Base-by-base conservation (phyloP, 345 rosid genomes). In the Ceriops tagal region DNA sequence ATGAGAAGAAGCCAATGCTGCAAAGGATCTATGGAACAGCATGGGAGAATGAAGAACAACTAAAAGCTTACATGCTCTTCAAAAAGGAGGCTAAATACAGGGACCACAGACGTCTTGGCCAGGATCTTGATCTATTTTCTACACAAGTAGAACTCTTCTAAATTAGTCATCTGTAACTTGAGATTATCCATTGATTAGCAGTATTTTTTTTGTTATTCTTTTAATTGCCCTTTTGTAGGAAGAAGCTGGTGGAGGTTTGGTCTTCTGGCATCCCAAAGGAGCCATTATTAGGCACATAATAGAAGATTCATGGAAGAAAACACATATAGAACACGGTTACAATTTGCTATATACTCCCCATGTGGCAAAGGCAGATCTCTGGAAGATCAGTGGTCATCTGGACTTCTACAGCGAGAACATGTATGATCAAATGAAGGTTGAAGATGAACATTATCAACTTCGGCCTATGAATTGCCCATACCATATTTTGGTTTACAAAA, bases 401-500 rank as follows among this genome's bases (percentile, higher is more conserved):
- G 99, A 91, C 77, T 95, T 91, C 81, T 95, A 95, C 78, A 83
- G 81, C 62, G 99, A 95, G 83, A 95, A 89, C 55, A 95, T 95
- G 99, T 95, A 80, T 84, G 96, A 91, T 71, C 96, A 87, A 82
- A 95, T 95, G 90, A 79, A 86, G 78, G 87, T 91, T 1, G 99
- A 95, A 70, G 89, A 91, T 58, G 99, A 91, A 69, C 86, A 83
- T 65, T 95, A 91, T 72, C 99, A 91, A 71, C 99, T 95, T 53
- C 86, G 99, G 5, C 99, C 99, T 18, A 91, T 95, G 99, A 95
- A 95, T 82, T 95, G 97, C 65, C 99, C 99, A 24, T 95, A 89
- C 80, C 99, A 95, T 78, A 91, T 95, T 75, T 77, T 95, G 76
- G 84, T 87, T 5, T 91, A 91, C 82, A 88, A 91, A 78, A 89